These are phyloP conservation scores for Albugo laibachii DNA, from an alignment of 352 stramenopile genomes.

Conservation along the genomic window DNA sequence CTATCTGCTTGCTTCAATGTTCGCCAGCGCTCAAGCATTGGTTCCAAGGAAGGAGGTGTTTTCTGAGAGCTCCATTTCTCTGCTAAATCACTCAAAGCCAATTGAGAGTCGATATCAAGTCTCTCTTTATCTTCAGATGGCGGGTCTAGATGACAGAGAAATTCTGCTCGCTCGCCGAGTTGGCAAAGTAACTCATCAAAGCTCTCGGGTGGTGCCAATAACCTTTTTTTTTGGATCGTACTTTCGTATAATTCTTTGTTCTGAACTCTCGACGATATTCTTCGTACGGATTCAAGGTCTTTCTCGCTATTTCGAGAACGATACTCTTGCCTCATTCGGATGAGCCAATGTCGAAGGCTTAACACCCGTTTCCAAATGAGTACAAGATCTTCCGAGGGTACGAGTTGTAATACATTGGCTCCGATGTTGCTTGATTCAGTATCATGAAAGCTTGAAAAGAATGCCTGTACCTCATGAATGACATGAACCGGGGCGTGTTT, in stretches of 20 bases:
- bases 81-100: conserved; percentile 57
- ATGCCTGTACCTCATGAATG: conserved; percentile 55
- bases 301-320: conserved; percentile 14
- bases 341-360: conserved; percentile 68
- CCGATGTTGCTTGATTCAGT: not conserved
- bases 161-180: conserved; percentile 43
- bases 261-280: not conserved
- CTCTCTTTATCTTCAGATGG: conserved; percentile 47
- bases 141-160: conserved; percentile 52
- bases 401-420: conserved; percentile 15
- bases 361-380: conserved; percentile 62
- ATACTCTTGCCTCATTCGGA: conserved; percentile 64
- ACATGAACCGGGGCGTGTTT: conserved; percentile 62
- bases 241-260: not conserved
- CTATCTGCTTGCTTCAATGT: conserved; percentile 49
- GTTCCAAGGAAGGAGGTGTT: conserved; percentile 57
- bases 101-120: conserved; percentile 40
- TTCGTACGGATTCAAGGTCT: not conserved
- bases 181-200: conserved; percentile 53
- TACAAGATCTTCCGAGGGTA: conserved; percentile 49
- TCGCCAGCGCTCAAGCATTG: conserved; percentile 76
- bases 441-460: conserved; percentile 24
- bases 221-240: conserved; percentile 28
- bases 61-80: conserved; percentile 76
- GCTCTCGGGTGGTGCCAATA: conserved; percentile 28